Percentiles rank a stretch among this genome's conserved stretches.
Evolutionary conservation across 345 rosid genomes (phyloP).

Genomic region (Linum trigynum): DNA sequence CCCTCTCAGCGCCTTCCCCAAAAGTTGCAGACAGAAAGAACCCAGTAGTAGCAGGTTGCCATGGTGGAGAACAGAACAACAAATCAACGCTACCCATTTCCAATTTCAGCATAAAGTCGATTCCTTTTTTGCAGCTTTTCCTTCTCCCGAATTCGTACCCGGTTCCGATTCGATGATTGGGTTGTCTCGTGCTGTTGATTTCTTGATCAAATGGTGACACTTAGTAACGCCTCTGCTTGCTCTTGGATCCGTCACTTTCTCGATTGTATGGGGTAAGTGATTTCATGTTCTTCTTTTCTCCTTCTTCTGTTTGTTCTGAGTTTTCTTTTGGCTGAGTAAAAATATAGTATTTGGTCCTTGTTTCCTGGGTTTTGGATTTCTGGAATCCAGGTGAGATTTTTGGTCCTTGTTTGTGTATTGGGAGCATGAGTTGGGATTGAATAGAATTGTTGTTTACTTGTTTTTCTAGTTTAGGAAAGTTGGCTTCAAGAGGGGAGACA

Average conservation of each 20-base stretch:
- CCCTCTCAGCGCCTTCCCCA: no score
- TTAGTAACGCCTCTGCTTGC: conserved; percentile 17
- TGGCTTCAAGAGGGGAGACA: neutral
- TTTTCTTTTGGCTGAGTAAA: no score
- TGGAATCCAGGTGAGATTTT: neutral
- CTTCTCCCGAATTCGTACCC: neutral
- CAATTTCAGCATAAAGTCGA: neutral
- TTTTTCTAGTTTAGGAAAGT: neutral
- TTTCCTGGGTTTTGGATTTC: neutral
- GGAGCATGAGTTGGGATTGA: neutral
- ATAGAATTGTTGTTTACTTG: neutral
- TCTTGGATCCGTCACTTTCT: conserved; percentile 48
- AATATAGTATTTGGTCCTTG: no score
- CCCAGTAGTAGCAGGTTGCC: neutral
- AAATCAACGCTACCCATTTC: neutral
- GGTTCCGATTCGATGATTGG: neutral
- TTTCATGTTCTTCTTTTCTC: neutral
- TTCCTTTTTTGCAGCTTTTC: neutral
- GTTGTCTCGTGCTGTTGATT: neutral
- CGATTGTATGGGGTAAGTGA: conserved; percentile 47
- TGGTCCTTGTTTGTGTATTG: neutral
- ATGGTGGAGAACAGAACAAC: neutral
- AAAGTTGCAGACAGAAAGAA: no score
- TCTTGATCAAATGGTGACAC: conserved; percentile 24
- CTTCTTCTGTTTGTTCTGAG: neutral